Conservation (phyloP, 306 rosid species). For the Cucurbita ficifolia region DNA sequence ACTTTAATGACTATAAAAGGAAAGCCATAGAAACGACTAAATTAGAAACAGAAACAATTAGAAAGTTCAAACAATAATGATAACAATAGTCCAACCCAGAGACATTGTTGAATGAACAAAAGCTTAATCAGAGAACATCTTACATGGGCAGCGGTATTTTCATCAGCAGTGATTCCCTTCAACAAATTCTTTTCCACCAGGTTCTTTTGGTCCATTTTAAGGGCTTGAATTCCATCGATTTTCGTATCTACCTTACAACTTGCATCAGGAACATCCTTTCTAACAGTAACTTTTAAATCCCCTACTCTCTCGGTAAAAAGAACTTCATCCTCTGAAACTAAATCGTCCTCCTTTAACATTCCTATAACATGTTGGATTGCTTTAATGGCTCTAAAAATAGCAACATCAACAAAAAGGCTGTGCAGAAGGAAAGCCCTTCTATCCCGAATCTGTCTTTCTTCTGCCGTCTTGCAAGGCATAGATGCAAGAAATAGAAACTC, state of each 20-base stretch:
- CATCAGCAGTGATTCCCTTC: constrained; percentile 97
- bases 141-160: constrained; percentile 96
- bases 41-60: constrained; percentile 1
- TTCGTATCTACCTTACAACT: constrained; percentile 78
- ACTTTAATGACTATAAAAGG: constrained; percentile 8
- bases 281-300: constrained; percentile 59
- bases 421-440: constrained; percentile 92
- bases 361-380: constrained; percentile 46
- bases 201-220: constrained; percentile 43
- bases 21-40: constrained; percentile 4
- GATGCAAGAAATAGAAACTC: constrained; percentile 73
- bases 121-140: constrained; percentile 17
- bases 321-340: constrained; percentile 25
- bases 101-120: constrained; percentile 7
- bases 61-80: neutral
- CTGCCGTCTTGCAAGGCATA: constrained; percentile 85
- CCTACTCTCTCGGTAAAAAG: constrained; percentile 47
- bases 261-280: constrained; percentile 67
- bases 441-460: constrained; percentile 90
- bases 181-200: constrained; percentile 66
- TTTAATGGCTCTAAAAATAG: constrained; percentile 65
- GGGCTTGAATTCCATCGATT: constrained; percentile 75
- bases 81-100: neutral
- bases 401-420: constrained; percentile 78
- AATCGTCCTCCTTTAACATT: constrained; percentile 18